Evolutionary conservation across 345 rosid genomes (phyloP).

Genomic region (Brassica rapa): DNA sequence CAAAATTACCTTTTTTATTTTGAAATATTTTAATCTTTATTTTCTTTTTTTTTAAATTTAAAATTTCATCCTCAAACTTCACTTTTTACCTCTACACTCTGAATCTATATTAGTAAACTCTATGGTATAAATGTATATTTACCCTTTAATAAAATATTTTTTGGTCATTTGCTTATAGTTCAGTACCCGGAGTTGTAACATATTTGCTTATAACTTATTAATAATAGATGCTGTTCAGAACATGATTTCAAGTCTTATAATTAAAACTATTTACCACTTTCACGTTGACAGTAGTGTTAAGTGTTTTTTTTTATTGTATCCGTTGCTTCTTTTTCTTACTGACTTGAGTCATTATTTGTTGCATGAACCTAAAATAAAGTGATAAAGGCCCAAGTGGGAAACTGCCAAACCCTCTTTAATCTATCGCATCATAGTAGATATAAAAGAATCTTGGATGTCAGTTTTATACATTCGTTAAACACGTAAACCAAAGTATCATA

Average conservation of each 20-base stretch:
- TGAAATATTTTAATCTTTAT: no score
- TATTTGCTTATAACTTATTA: neutral
- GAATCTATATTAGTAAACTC: no score
- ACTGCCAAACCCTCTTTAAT: slow-evolving; percentile 2
- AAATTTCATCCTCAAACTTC: no score
- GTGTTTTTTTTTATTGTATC: neutral
- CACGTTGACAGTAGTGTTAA: neutral
- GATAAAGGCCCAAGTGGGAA: slow-evolving; percentile 22
- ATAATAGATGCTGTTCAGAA: neutral
- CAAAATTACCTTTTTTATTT: no score
- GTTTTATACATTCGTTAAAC: neutral
- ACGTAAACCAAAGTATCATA: neutral
- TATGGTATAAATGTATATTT: no score
- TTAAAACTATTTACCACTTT: neutral
- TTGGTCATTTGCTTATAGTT: neutral
- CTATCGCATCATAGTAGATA: slow-evolving; percentile 10
- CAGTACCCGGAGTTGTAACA: neutral
- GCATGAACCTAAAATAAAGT: slow-evolving; percentile 4
- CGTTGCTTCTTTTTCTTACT: neutral
- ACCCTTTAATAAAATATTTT: no score
- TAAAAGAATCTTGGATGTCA: neutral
- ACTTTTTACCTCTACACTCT: no score
- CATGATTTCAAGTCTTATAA: neutral
- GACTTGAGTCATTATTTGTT: slow-evolving; percentile 3
- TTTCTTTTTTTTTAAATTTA: no score